Evolutionary conservation across 2,329 filamentous ascomycete genomes (phyloP), one percentile per base, ranked within the genome.

Genomic region (Sclerotinia sclerotiorum): DNA sequence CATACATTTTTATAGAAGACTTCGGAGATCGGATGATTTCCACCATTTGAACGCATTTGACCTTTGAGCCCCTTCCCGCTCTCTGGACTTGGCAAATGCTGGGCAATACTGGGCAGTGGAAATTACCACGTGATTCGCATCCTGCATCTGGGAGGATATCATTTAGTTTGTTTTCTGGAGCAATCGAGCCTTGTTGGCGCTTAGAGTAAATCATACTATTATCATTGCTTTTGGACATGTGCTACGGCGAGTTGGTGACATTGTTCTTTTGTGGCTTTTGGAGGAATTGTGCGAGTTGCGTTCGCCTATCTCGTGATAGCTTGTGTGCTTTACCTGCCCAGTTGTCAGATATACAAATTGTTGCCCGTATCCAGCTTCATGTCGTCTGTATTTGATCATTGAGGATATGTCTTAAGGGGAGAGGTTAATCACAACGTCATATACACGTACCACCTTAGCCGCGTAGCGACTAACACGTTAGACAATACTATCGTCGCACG

Each of bases 81-180:
- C 6, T 21, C 39, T 39, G 11, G 10, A 51, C 60, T 42, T 63
- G 46, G 60, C 60, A 51, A 42, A 39, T 39, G 15, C 60, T 51
- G 29, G 58, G 58, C 46, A 46, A 61, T 49, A n/a, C 60, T 39
- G n/a, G 29, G 60, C 60, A 19, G 46, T 63, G 32, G 29, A 24
- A 39, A 63, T 51, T 3, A 24, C 21, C 60, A 63, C 60, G 46
- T 63, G 60, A 63, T 42, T 17, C 15, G 11, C 39, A 42, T 42
- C 17, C 2, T 6, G 13, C 27, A 3, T 39, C 60, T 39, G 19
- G 8, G 46, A 39, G n/a, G 2, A 51, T 24, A 51, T 62, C 3
- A 6, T 32, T 42, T 5, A 39, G 7, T 15, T 42, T 19, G 27
- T n/a, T 62, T 35, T 3, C 29, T 24, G 27, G 29, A 49, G 1